Conservation (phyloP, 345 rosid genomes). For the Populus deltoides region DNA sequence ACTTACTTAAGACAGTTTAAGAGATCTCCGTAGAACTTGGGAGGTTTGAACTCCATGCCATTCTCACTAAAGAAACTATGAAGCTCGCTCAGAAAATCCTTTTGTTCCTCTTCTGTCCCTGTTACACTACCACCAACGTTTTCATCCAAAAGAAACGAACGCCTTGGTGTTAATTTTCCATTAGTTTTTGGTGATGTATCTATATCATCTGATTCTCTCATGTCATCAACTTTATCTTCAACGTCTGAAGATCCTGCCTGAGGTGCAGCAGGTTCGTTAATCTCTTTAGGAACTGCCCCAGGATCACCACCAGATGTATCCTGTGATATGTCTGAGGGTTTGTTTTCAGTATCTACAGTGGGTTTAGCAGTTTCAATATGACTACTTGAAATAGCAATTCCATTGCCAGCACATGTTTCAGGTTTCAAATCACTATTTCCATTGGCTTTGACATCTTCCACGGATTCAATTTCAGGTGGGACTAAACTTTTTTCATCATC, state of each 20-base stretch:
- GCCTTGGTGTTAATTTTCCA: constrained; percentile 35
- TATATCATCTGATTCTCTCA: constrained; percentile 27
- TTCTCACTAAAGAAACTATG: constrained; percentile 55
- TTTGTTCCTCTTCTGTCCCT: constrained; percentile 66
- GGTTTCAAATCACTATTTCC: constrained; percentile 19
- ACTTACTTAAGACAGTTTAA: constrained; percentile 70
- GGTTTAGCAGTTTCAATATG: constrained; percentile 25
- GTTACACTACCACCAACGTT: constrained; percentile 52
- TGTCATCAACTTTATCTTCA: constrained; percentile 32
- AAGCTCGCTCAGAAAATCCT: constrained; percentile 53
- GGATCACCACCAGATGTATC: constrained; percentile 24
- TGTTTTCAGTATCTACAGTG: constrained; percentile 17
- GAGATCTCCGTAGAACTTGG: constrained; percentile 66
- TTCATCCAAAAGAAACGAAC: constrained; percentile 37
- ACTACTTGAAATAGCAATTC: constrained; percentile 17
- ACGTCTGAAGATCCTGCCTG: constrained; percentile 34
- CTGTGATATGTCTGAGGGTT: constrained; percentile 26
- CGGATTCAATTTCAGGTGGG: constrained; percentile 25
- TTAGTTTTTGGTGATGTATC: constrained; percentile 25
- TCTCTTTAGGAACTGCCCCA: constrained; percentile 16
- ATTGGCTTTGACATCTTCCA: constrained; percentile 20
- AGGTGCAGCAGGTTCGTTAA: constrained; percentile 23
- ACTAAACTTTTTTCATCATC: constrained; percentile 21
- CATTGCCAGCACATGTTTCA: constrained; percentile 20
- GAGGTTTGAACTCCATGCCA: constrained; percentile 65